Percentiles rank a stretch among this genome's conserved stretches.
Evolutionary conservation across 106 monocot genomes (phyloP).

Genomic region (Dendrobium officinale): DNA sequence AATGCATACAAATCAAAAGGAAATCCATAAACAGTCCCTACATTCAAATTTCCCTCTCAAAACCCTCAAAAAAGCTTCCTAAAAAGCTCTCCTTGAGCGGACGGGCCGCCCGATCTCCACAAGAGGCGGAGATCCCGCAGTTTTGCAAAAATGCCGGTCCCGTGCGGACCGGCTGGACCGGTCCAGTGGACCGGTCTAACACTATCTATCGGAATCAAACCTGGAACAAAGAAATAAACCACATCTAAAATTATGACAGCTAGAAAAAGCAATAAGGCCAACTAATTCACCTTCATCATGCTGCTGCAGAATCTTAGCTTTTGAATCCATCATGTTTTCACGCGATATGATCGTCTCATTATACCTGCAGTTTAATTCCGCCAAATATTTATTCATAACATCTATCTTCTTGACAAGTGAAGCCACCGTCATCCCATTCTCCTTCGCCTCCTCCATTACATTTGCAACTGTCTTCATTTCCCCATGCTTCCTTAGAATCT

Average conservation of each 20-base stretch:
- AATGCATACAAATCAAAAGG: too few relatives aligned
- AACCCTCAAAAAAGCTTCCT: too few relatives aligned
- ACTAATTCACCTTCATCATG: slow-evolving; percentile 40
- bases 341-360: slow-evolving; percentile 12
- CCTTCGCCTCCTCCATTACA: slow-evolving; percentile 18
- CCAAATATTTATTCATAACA: slow-evolving; percentile 20
- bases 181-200: too few relatives aligned
- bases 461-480: slow-evolving; percentile 60
- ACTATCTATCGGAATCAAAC: not conserved
- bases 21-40: too few relatives aligned
- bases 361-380: slow-evolving; percentile 31
- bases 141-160: too few relatives aligned
- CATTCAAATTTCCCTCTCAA: too few relatives aligned
- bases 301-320: slow-evolving; percentile 12
- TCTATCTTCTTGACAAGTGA: slow-evolving; percentile 33
- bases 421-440: slow-evolving; percentile 36
- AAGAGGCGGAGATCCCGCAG: too few relatives aligned
- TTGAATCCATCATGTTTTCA: slow-evolving; percentile 34
- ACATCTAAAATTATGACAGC: not conserved
- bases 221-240: not conserved
- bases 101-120: too few relatives aligned
- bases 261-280: not conserved
- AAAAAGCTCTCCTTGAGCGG: too few relatives aligned
- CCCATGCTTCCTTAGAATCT: slow-evolving; percentile 50
- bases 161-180: too few relatives aligned